These are phyloP conservation scores for Cercospora sp. DNA, from an alignment of 2,329 filamentous ascomycete species.

Conservation along the genomic window DNA sequence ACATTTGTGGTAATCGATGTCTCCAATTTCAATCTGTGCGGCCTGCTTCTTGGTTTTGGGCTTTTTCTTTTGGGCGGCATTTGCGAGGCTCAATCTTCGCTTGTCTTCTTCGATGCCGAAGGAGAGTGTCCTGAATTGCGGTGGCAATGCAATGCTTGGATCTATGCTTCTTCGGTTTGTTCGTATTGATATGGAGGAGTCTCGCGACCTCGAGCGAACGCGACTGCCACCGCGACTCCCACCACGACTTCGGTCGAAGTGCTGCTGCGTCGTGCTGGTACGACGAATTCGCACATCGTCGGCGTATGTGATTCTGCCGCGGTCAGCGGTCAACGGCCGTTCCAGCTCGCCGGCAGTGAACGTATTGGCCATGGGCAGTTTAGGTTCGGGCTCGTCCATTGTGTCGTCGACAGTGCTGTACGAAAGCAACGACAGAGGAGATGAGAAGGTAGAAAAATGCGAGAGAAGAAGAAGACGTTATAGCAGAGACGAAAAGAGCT, in stretches of 20 bases:
- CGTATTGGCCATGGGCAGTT: constrained; percentile 19
- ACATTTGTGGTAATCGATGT: constrained; percentile 68
- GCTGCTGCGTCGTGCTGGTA: constrained; percentile 16
- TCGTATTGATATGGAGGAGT: constrained; percentile 40
- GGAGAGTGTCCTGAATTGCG: constrained; percentile 48
- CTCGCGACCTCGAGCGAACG: constrained; percentile 29
- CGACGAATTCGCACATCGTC: constrained; percentile 19
- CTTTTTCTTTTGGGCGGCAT: constrained; percentile 29
- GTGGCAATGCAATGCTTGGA: constrained; percentile 46
- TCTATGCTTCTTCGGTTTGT: constrained; percentile 44
- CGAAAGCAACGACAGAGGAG: not conserved
- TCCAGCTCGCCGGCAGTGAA: constrained; percentile 17
- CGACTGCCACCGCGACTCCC: constrained; percentile 7
- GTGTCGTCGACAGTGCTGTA: not conserved
- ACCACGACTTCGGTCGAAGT: constrained; percentile 17
- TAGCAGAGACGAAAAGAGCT: not conserved
- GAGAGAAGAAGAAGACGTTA: not conserved
- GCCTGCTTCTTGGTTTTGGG: constrained; percentile 30
- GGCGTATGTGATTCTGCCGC: constrained; percentile 29
- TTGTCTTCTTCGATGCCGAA: constrained; percentile 45
- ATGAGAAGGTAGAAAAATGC: not conserved
- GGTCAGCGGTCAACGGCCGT: constrained; percentile 11
- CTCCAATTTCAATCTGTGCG: constrained; percentile 36
- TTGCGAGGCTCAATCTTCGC: constrained; percentile 30
- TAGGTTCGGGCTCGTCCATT: constrained; percentile 10